Evolutionary conservation across 257 asterid species (phyloP).

Genomic region (Avicennia marina): DNA sequence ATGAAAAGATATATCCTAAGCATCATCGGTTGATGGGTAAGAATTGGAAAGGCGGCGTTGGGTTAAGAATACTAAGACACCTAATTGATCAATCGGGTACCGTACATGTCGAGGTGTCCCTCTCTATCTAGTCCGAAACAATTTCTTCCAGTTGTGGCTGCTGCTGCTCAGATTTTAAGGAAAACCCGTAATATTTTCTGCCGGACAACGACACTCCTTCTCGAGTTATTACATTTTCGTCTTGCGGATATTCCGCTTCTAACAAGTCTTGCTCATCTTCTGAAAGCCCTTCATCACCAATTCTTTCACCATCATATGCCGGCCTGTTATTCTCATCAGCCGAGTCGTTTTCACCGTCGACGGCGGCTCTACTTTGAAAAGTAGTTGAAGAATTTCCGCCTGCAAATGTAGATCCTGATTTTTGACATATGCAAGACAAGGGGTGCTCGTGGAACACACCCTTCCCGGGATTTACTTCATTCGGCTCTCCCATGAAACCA

Average conservation of each 20-base stretch:
- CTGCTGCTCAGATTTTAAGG: conserved; percentile 11
- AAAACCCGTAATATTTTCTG: conserved; percentile 17
- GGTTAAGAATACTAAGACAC: too few relatives aligned
- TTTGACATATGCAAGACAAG: conserved; percentile 82
- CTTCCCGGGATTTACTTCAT: conserved; percentile 85
- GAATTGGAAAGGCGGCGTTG: too few relatives aligned
- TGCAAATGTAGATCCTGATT: too few relatives aligned
- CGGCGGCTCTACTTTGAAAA: conserved; percentile 1
- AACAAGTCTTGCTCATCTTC: conserved; percentile 47
- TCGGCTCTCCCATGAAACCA: conserved; percentile 96
- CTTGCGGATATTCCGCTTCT: conserved; percentile 40
- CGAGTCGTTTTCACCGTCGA: too few relatives aligned
- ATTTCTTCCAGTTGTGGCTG: conserved; percentile 31
- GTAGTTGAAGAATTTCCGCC: too few relatives aligned
- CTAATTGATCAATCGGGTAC: too few relatives aligned
- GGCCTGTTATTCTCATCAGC: not conserved
- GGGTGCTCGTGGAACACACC: conserved; percentile 96
- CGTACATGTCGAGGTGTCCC: too few relatives aligned
- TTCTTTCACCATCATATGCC: conserved; percentile 20
- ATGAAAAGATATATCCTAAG: too few relatives aligned
- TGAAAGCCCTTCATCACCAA: conserved; percentile 31
- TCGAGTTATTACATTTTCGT: conserved; percentile 19
- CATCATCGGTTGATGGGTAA: too few relatives aligned
- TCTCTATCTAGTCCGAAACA: conserved; percentile 25
- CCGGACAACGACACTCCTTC: conserved; percentile 9